Conservation (phyloP, 306 rosid genomes). For the Casuarina cunninghamiana region DNA sequence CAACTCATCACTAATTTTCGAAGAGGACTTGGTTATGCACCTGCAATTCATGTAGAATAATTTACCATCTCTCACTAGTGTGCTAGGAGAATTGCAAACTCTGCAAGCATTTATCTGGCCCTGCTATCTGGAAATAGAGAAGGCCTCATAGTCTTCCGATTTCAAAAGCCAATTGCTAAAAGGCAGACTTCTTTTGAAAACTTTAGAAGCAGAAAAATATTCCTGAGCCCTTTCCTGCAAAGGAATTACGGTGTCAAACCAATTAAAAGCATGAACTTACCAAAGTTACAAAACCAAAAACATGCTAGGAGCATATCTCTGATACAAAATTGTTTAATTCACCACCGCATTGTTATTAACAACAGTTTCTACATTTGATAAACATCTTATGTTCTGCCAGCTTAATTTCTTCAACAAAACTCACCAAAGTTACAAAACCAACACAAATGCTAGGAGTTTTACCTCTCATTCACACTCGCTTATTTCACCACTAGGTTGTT, state of each 20-base stretch:
- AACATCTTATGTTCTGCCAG: not conserved
- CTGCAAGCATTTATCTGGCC: constrained; percentile 15
- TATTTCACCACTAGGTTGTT: not conserved
- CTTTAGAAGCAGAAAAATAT: constrained; percentile 46
- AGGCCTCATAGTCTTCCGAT: constrained; percentile 55
- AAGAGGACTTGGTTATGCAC: not conserved
- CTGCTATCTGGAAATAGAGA: constrained; percentile 29
- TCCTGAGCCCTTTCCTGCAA: constrained; percentile 66
- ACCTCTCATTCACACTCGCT: not conserved
- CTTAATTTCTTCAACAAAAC: not conserved
- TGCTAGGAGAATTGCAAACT: not conserved
- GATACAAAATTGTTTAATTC: too few species aligned
- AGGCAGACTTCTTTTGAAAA: constrained; percentile 52
- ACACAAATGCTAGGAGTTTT: not conserved
- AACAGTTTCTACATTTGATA: not conserved
- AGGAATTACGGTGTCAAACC: constrained; percentile 18
- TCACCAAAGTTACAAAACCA: not conserved
- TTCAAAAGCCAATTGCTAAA: constrained; percentile 66
- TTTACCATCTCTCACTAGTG: not conserved
- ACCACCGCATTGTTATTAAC: too few species aligned
- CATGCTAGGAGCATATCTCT: too few species aligned
- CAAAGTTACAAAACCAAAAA: too few species aligned
- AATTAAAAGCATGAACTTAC: not conserved
- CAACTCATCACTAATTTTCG: not conserved
- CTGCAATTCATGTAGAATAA: not conserved